Conservation (phyloP, 73 alveolate genomes). For the Halteria grandinella region DNA sequence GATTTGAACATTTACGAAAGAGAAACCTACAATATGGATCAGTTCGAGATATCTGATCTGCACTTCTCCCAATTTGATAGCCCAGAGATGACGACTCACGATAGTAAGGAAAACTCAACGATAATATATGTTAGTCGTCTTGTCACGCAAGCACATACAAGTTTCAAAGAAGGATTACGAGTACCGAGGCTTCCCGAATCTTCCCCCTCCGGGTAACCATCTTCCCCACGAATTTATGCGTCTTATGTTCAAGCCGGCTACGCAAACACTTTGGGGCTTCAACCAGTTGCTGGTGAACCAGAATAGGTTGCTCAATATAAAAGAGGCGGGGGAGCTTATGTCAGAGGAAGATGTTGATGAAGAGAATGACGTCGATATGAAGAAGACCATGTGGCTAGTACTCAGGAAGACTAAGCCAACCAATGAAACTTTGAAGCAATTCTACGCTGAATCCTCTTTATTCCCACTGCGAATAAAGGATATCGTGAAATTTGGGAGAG, state of each 20-base stretch:
- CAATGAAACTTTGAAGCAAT: conserved; percentile 13
- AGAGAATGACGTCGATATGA: conserved; percentile 52
- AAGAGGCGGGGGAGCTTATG: neutral
- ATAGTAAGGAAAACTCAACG: too few species aligned
- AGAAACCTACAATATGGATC: too few species aligned
- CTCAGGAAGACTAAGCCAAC: conserved; percentile 29
- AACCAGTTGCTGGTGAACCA: neutral
- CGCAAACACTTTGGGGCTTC: conserved; percentile 39
- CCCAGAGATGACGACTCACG: too few species aligned
- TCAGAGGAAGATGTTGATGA: conserved; percentile 34
- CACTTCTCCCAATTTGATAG: too few species aligned
- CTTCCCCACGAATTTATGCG: too few species aligned
- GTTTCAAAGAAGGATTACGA: too few species aligned
- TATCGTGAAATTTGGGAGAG: conserved; percentile 69
- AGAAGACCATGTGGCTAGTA: conserved; percentile 55
- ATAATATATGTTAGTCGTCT: too few species aligned
- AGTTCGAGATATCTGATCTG: too few species aligned
- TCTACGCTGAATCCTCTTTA: neutral
- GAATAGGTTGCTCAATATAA: neutral
- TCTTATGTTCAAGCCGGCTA: conserved; percentile 25
- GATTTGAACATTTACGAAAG: too few species aligned
- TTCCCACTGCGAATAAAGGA: conserved; percentile 13
- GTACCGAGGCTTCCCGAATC: too few species aligned
- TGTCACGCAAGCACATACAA: too few species aligned
- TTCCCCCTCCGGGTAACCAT: too few species aligned